phyloP scores from a whole-genome alignment of 208 protist genomes.

The Herpetomonas tarakana region DNA sequence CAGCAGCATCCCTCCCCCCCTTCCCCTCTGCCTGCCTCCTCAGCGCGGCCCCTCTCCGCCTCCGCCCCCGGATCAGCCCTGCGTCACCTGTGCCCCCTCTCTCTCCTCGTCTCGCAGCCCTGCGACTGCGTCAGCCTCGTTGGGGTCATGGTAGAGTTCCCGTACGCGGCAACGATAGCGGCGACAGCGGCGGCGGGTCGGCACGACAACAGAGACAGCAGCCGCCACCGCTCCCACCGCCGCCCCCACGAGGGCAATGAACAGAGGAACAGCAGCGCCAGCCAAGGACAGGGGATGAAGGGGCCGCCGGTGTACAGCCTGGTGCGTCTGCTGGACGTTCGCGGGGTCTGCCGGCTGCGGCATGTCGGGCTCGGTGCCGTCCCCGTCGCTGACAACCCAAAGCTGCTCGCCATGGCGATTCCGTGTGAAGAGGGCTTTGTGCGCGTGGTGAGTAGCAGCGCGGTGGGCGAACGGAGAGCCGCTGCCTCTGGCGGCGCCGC shows the following conservation, averaged over 20 bases:
- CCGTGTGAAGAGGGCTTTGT: slow-evolving; percentile 66
- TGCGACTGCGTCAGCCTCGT: slow-evolving; percentile 13
- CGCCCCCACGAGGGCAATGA: neutral
- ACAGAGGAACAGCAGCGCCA: too few species aligned
- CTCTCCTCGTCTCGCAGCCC: slow-evolving; percentile 20
- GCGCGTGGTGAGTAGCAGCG: slow-evolving; percentile 15
- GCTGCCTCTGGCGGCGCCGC: neutral
- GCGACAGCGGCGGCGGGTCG: neutral
- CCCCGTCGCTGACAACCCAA: slow-evolving; percentile 40
- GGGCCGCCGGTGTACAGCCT: slow-evolving; percentile 25
- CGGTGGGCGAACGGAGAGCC: neutral
- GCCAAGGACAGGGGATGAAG: too few species aligned
- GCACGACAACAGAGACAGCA: neutral
- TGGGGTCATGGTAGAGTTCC: slow-evolving; percentile 8
- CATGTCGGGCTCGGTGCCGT: slow-evolving; percentile 42
- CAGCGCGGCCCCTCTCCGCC: too few species aligned
- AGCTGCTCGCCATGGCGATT: slow-evolving; percentile 32
- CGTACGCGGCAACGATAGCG: neutral
- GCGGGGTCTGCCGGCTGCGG: slow-evolving; percentile 37
- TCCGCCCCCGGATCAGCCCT: too few species aligned
- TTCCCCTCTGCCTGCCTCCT: too few species aligned
- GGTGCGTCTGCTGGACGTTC: slow-evolving; percentile 33
- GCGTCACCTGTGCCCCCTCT: slow-evolving; percentile 19
- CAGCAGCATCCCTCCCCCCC: too few species aligned
- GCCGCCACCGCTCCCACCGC: neutral